Evolutionary conservation across 352 stramenopile genomes (phyloP).

Genomic region (Phytophthora nicotianae): DNA sequence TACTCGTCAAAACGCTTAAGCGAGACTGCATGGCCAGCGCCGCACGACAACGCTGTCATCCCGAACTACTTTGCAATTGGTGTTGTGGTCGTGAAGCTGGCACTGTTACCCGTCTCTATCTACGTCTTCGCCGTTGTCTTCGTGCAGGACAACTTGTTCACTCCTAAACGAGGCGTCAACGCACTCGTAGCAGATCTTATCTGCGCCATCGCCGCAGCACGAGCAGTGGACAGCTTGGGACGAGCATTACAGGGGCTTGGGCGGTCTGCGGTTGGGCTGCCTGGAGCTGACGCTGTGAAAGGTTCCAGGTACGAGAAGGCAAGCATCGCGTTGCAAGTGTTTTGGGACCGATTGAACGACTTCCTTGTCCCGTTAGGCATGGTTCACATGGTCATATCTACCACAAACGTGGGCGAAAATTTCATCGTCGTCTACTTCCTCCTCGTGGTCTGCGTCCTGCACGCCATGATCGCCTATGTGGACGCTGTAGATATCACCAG

Average conservation of each 20-base stretch:
- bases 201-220: constrained; percentile 29
- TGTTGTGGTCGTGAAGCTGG: constrained; percentile 17
- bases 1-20: constrained; percentile 26
- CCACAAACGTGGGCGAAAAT: constrained; percentile 24
- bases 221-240: constrained; percentile 30
- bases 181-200: constrained; percentile 31
- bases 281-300: constrained; percentile 18
- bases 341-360: constrained; percentile 43
- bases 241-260: constrained; percentile 23
- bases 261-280: constrained; percentile 15
- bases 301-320: constrained; percentile 27
- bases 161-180: constrained; percentile 30
- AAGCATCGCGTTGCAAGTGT: constrained; percentile 38
- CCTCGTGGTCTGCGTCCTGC: constrained; percentile 32
- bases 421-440: constrained; percentile 39
- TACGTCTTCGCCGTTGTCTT: constrained; percentile 31
- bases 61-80: constrained; percentile 25
- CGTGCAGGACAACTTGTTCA: constrained; percentile 19
- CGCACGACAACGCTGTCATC: neutral
- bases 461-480: constrained; percentile 37
- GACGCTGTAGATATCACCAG: constrained; percentile 34
- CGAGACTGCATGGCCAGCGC: constrained; percentile 3
- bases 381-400: constrained; percentile 35
- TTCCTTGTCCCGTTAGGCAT: constrained; percentile 36
- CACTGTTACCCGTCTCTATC: constrained; percentile 23